Base-by-base conservation (phyloP, 2,329 filamentous ascomycete genomes). In the Aspergillus arachidicola region DNA sequence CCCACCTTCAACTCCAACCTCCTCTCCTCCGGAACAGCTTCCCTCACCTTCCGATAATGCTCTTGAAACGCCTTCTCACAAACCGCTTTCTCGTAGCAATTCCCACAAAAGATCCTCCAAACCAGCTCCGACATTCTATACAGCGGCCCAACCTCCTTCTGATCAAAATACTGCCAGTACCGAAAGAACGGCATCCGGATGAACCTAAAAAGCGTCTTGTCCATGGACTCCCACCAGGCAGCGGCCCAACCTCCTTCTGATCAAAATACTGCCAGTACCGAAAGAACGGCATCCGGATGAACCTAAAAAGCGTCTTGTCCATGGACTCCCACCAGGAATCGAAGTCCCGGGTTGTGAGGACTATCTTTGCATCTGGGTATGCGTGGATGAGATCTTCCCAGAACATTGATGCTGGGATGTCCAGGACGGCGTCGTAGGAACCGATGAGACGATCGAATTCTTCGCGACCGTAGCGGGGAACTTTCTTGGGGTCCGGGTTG, bases 291-390 rank as follows among this genome's bases (percentile, higher is more conserved):
- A 43, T 59, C 50, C 65, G 58, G n/a, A 68, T 63, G 10, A 54
- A 54, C 6, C 30, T 1, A 23, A 54, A 54, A 2, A 54, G 7
- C 4, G 69, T 71, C 6, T 62, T 57, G 11, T 67, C 32, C 58
- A 71, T 64, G 3, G 68, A 72, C 7, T 26, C 28, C 19, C 60
- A 57, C 74, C 75, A 76, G 7, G 64, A 62, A n/a, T 71, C 69
- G 1, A 68, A 46, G 58, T 74, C 71, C 9, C 78, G 70, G 21
- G 78, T 63, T 10, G 79, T 74, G 56, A 69, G 62, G 23, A 69
- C 58, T 3, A 79, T 71, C 58, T 79, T 79, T 1, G 76, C 78
- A 0, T 75, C 68, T 0, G 79, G 79, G 57, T 80, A 80, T 1
- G 73, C 70, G 6, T 61, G 57, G 14, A 75, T 61, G 3, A 81